Evolutionary conservation across 345 rosid species (phyloP).

Genomic region (Iberis pinnata): DNA sequence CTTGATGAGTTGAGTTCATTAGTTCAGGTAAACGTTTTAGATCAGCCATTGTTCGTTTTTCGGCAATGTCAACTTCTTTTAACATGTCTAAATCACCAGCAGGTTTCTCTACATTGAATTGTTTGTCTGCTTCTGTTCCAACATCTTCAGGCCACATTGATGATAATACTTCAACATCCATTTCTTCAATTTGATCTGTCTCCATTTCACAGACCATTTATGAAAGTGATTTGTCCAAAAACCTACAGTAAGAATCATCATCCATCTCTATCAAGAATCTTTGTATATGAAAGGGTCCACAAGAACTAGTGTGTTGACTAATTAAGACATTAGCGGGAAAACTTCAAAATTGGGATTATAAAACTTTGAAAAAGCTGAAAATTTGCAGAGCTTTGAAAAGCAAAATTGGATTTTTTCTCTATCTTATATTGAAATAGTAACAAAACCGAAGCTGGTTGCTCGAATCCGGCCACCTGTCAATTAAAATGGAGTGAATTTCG

Average conservation of each 20-base stretch:
- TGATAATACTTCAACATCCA: slow-evolving; percentile 70
- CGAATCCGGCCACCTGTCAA: no score
- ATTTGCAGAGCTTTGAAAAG: no score
- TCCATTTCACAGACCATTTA: slow-evolving; percentile 55
- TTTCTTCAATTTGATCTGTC: slow-evolving; percentile 59
- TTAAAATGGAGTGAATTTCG: no score
- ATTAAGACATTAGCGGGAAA: no score
- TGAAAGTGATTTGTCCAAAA: slow-evolving; percentile 15
- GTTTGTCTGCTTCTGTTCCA: slow-evolving; percentile 58
- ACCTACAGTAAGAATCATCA: no score
- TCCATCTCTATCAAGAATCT: slow-evolving; percentile 3
- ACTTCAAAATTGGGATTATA: no score
- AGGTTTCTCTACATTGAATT: slow-evolving; percentile 76
- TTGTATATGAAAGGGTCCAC: no score
- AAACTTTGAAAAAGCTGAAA: no score
- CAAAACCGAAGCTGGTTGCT: no score
- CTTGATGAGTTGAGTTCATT: slow-evolving; percentile 52
- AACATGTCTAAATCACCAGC: slow-evolving; percentile 75
- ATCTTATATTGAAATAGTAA: no score
- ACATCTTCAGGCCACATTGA: slow-evolving; percentile 98
- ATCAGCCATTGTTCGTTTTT: slow-evolving; percentile 53
- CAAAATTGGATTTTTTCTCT: no score
- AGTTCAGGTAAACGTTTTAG: slow-evolving; percentile 56
- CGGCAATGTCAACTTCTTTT: slow-evolving; percentile 63
- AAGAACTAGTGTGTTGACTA: no score